phyloP scores from a whole-genome alignment of 2,329 filamentous ascomycete genomes.

The Cordyceps militaris region DNA sequence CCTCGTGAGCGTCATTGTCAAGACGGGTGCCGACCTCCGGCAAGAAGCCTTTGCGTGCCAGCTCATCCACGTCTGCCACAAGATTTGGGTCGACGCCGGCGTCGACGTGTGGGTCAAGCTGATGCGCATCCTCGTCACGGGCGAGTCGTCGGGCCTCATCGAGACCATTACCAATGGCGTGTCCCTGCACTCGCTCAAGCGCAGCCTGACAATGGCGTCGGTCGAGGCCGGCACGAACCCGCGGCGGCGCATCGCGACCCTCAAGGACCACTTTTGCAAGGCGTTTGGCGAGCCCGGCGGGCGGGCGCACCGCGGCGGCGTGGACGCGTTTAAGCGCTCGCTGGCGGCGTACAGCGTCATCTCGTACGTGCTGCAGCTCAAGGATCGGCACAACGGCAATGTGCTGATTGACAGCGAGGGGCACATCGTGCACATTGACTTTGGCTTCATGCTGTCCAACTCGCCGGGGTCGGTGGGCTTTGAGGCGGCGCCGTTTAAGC shows the following conservation, averaged over 20 bases:
- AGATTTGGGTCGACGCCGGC: slow-evolving; percentile 69
- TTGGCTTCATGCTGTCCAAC: slow-evolving; percentile 85
- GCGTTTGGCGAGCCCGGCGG: slow-evolving; percentile 66
- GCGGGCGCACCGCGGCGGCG: slow-evolving; percentile 62
- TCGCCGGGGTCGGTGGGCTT: slow-evolving; percentile 79
- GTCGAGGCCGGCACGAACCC: slow-evolving; percentile 68
- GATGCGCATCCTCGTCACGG: slow-evolving; percentile 81
- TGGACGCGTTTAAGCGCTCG: slow-evolving; percentile 74
- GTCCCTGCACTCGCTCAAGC: slow-evolving; percentile 78
- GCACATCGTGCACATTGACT: slow-evolving; percentile 83
- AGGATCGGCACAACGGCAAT: slow-evolving; percentile 82
- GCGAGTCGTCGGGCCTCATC: slow-evolving; percentile 75
- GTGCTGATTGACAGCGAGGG: slow-evolving; percentile 79
- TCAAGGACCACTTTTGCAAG: slow-evolving; percentile 76
- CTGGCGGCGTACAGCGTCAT: slow-evolving; percentile 81
- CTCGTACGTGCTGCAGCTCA: slow-evolving; percentile 75
- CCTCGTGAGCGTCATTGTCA: slow-evolving; percentile 78
- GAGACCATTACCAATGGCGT: slow-evolving; percentile 86
- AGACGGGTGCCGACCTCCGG: slow-evolving; percentile 74
- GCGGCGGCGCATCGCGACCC: slow-evolving; percentile 66
- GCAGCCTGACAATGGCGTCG: slow-evolving; percentile 68
- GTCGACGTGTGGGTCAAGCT: slow-evolving; percentile 81
- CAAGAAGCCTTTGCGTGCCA: slow-evolving; percentile 86
- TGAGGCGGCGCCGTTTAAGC: slow-evolving; percentile 79
- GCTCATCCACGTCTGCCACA: slow-evolving; percentile 72